Percentiles rank a stretch among this genome's conserved stretches.
phyloP scores from a whole-genome alignment of 768 basidiomycete genomes.

The Leccinum rimulosum region DNA sequence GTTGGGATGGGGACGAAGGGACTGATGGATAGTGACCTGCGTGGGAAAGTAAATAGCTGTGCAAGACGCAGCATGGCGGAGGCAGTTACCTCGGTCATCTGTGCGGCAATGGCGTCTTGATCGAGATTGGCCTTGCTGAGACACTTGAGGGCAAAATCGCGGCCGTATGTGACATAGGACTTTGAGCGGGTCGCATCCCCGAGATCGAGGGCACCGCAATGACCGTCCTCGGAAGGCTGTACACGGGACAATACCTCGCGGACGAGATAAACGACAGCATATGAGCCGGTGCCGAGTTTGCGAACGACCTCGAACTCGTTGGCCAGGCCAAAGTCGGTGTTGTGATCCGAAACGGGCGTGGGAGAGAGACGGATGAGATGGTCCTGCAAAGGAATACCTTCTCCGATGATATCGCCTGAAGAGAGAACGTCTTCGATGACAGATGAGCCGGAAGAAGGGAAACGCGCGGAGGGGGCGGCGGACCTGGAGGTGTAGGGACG shows the following conservation, averaged over 20 bases:
- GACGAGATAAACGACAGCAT: conserved; percentile 93
- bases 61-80: conserved; percentile 7
- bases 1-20: conserved; percentile 83
- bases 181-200: conserved; percentile 39
- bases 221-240: conserved; percentile 49
- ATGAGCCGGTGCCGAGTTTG: conserved; percentile 84
- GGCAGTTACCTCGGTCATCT: conserved; percentile 78
- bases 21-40: conserved; percentile 93
- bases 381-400: conserved; percentile 63
- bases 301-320: conserved; percentile 81
- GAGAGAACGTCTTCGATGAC: conserved; percentile 52
- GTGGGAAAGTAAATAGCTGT: conserved; percentile 7
- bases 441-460: conserved; percentile 29
- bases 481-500: conserved; percentile 37
- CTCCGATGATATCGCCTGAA: conserved; percentile 72
- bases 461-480: conserved; percentile 24
- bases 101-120: conserved; percentile 81
- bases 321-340: conserved; percentile 47
- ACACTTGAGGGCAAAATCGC: conserved; percentile 94
- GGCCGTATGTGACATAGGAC: conserved; percentile 54
- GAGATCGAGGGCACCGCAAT: conserved; percentile 53
- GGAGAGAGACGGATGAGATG: conserved; percentile 61
- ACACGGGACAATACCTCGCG: conserved; percentile 55
- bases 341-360: conserved; percentile 31
- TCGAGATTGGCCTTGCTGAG: conserved; percentile 92